Base-by-base conservation (phyloP, 169 alveolate species). In the Plasmodium vinckei region DNA sequence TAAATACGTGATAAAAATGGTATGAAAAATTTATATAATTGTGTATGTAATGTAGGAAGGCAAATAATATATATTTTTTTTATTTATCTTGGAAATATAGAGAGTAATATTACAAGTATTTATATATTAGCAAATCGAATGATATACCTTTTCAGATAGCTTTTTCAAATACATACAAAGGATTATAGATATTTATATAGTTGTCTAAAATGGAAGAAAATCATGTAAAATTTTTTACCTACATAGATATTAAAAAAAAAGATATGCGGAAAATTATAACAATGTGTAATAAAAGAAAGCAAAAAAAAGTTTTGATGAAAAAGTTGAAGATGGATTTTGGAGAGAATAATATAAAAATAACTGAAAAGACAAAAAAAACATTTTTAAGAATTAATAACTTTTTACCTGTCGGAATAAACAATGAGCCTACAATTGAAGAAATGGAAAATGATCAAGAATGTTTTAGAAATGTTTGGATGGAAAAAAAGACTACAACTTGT, bases 261-360 rank as follows among this genome's bases (percentile, higher is more conserved):
- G 44, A 67, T 12, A 77, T 77, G 89, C 21, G 89, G 63, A 64
- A 77, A 77, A 77, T 77, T 10, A 77, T 77, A 77, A 44, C 67
- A 12, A 77, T 53, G 42, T 49, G 42, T 77, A 57, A 77, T 49
- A 77, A 27, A 23, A 77, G 13, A 33, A 64, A 54, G 33, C 89
- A 77, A 47, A 77, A 57, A 64, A 64, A 42, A 56, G 9, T 21
- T 13, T 51, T 77, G 3, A 9, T 64, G 1, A 42, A 77, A 64
- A 65, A 54, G 2, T 42, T 77, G 57, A 64, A 77, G 2, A 77
- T 77, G 9, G 33, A 49, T 54, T 77, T 77, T 64, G 67, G 51
- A 10, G 61, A 46, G 15, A 21, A 1, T 19, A 7, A 51, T n/a
- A 69, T 54, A 15, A 27, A 5, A 10, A 49, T 15, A n/a, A 44